Evolutionary conservation across 2,329 filamentous ascomycete genomes (phyloP).

Genomic region (Volutella citrinella): DNA sequence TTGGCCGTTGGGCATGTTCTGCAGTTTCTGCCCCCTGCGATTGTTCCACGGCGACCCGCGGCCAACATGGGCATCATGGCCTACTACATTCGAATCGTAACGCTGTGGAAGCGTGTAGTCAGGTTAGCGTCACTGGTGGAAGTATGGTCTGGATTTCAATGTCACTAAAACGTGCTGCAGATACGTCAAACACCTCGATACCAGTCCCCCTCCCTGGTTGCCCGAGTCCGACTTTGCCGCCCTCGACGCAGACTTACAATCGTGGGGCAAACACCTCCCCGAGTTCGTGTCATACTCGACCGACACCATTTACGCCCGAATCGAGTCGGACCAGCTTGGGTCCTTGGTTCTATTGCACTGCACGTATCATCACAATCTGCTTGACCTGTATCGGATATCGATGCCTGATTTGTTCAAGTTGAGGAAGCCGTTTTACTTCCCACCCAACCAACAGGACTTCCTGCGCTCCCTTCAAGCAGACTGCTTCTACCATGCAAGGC

Average conservation of each 20-base stretch:
- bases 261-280: conserved; percentile 41
- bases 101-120: conserved; percentile 39
- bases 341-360: conserved; percentile 43
- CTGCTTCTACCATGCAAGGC: conserved; percentile 37
- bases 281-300: conserved; percentile 42
- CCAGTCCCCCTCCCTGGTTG: conserved; percentile 39
- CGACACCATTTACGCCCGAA: conserved; percentile 43
- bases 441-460: conserved; percentile 36
- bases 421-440: conserved; percentile 38
- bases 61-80: conserved; percentile 43
- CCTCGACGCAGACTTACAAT: conserved; percentile 37
- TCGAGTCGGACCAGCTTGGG: conserved; percentile 45
- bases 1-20: conserved; percentile 39
- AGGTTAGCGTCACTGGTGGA: conserved; percentile 24
- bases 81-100: conserved; percentile 40
- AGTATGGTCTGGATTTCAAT: too few species aligned
- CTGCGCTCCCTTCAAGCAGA: conserved; percentile 34
- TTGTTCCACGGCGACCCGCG: conserved; percentile 37
- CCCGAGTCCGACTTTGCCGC: conserved; percentile 41
- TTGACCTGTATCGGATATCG: conserved; percentile 44
- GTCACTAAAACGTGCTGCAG: too few species aligned
- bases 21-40: conserved; percentile 37
- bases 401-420: conserved; percentile 44
- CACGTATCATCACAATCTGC: conserved; percentile 44
- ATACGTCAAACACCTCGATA: conserved; percentile 42